Evolutionary conservation across 352 stramenopile species (phyloP), one percentile per base, ranked within the genome.

Genomic region (Blastocystis sp.): DNA sequence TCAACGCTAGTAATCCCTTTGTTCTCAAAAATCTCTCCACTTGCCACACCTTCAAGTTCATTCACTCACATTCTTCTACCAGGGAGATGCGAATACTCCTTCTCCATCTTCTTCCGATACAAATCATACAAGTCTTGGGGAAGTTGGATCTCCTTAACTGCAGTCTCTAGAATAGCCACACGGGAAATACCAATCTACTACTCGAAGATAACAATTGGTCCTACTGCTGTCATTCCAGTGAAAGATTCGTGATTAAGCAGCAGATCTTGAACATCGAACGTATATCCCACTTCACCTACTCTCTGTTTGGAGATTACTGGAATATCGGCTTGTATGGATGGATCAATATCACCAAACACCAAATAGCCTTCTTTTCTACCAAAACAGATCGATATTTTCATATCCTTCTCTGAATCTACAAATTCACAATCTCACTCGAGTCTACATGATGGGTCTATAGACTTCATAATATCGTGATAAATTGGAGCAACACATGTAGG

Each of bases 201-300:
- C 3, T 57, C 29, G 32, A 51, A 2, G 6, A 11, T 19, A 0
- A 21, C 6, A 1, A 51, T 12, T 16, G 1, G 1, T 19, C 37
- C 27, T 37, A 78, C 66, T 14, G 66, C 66, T 21, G 66, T 78
- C 14, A 78, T 39, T 2, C 66, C 66, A 27, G 66, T 78, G 37
- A 42, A 78, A 27, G 32, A 56, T 12, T 78, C 37, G 42, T 78
- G 54, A 51, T 78, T 78, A 2, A 78, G 2, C 6, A 43, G 66
- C 37, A 78, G 7, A 58, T 78, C 66, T 35, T 78, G 66, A 12
- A 78, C 24, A 35, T 78, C 66, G 37, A 78, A 78, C 7, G 66
- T 58, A n/a, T 78, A 78, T 4, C 66, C 66, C 21, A 78, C 39
- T 46, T 78, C 66, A 5, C 57, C 9, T 2, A 29, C 9, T 39